Evolutionary conservation across 164 flowering plant species (phyloP).

Genomic region (Vitis rupestris): DNA sequence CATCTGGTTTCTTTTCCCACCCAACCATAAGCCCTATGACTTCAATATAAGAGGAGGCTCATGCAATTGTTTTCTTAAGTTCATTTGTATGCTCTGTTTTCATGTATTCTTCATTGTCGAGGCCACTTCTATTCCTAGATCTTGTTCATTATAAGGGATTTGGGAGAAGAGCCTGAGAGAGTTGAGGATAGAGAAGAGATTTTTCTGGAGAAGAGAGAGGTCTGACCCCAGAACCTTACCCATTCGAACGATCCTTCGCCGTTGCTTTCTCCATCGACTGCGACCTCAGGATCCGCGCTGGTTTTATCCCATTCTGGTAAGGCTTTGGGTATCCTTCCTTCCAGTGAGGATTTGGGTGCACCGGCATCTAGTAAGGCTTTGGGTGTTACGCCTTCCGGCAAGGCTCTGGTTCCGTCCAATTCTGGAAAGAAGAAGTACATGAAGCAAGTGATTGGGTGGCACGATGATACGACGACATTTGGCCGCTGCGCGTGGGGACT

Average conservation of each 20-base stretch:
- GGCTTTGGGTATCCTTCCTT: constrained; percentile 26
- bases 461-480: constrained; percentile 81
- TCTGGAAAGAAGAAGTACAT: constrained; percentile 87
- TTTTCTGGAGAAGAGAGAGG: constrained; percentile 33
- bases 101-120: too few relatives aligned
- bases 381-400: constrained; percentile 28
- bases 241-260: constrained; percentile 4
- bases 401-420: constrained; percentile 36
- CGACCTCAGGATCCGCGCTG: not conserved
- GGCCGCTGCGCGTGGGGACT: constrained; percentile 72
- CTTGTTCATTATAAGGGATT: too few relatives aligned
- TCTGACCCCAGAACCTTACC: constrained; percentile 1
- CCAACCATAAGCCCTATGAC: too few relatives aligned
- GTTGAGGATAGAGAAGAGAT: too few relatives aligned
- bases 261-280: constrained; percentile 5
- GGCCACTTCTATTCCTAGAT: too few relatives aligned
- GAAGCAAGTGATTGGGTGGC: constrained; percentile 82
- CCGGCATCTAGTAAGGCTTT: constrained; percentile 46
- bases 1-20: too few relatives aligned
- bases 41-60: too few relatives aligned
- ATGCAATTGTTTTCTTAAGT: too few relatives aligned
- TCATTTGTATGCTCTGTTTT: too few relatives aligned
- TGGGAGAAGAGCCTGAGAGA: too few relatives aligned
- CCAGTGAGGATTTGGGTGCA: constrained; percentile 27
- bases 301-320: constrained; percentile 2